Base-by-base conservation (phyloP, 73 alveolate species). In the Paramecium sexaurelia region DNA sequence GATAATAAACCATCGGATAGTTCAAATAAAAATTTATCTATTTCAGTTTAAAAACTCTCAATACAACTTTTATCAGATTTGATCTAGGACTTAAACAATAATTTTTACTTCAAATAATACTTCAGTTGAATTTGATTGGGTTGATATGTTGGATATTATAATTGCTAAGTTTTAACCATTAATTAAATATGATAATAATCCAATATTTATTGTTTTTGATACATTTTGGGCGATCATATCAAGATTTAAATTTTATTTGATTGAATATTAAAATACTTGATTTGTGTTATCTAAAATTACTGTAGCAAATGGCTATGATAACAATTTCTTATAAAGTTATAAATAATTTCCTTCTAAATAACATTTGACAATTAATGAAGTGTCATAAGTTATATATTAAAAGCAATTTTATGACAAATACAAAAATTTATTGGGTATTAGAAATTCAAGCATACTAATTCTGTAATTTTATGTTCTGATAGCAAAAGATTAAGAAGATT, bases 401-500 rank as follows among this genome's bases (percentile, higher is more conserved):
- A 69, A 27, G 20, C 57, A 22, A 17, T 22, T 27, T 22, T 24
- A 35, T 32, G 85, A 69, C 24, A 69, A 27, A 69, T 69, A 32
- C 26, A 69, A 17, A 32, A 69, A 69, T 3, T 5, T 27, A 35
- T 69, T 69, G 7, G 85, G 85, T 9, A 69, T 32, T 2, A 69
- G 56, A 32, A 69, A 69, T 32, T 69, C 85, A 13, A 40, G 29
- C 40, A 78, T 22, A 22, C 90, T 78, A 13, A 78, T 78, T 40
- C 55, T 41, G 26, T 78, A 78, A 78, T 78, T 78, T 78, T 78
- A 43, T 3, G 55, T 78, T 45, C 90, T 41, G 0, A 78, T 78
- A 39, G 45, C 32, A 40, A 78, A 41, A 15, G n/a, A 4, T 1
- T 51, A 7, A 7, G 27, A 37, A 10, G 68, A n/a, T 41, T 78